Conservation (phyloP, 768 basidiomycete species). For the Suillus subluteus region DNA sequence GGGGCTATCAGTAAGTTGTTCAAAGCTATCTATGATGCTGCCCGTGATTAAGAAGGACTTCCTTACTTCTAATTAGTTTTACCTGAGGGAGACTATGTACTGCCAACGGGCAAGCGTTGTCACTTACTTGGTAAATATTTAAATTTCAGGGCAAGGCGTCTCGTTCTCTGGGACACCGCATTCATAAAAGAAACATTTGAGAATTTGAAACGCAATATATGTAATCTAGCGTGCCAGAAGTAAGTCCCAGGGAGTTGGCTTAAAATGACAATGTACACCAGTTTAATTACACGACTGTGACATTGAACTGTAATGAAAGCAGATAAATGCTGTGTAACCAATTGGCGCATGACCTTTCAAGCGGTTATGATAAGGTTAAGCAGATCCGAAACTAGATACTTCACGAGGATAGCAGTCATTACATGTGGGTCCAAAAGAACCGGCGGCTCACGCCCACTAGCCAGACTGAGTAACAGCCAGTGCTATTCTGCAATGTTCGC, state of each 20-base stretch:
- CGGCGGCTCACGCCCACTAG: background rate
- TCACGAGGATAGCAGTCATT: background rate
- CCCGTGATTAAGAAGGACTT: background rate
- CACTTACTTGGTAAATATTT: background rate
- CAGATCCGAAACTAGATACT: background rate
- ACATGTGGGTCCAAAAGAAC: background rate
- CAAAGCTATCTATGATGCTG: background rate
- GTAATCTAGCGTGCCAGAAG: background rate
- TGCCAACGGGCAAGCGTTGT: background rate
- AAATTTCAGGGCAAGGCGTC: background rate
- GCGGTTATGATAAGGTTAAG: background rate
- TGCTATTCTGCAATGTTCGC: background rate
- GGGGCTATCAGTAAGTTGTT: background rate
- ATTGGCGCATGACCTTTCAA: background rate
- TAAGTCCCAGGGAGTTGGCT: background rate
- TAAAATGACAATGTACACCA: background rate
- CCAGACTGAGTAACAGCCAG: background rate
- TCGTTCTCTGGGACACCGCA: background rate
- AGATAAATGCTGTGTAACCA: background rate
- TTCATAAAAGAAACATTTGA: background rate
- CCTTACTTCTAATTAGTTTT: background rate
- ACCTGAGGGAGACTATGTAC: background rate
- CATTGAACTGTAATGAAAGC: too few species aligned
- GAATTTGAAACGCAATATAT: background rate
- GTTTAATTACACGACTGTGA: background rate